A percentile compares a stretch with the other conserved stretches of the same genome.
phyloP scores from a whole-genome alignment of 2,329 filamentous ascomycete genomes.

The Mariannaea sp. region DNA sequence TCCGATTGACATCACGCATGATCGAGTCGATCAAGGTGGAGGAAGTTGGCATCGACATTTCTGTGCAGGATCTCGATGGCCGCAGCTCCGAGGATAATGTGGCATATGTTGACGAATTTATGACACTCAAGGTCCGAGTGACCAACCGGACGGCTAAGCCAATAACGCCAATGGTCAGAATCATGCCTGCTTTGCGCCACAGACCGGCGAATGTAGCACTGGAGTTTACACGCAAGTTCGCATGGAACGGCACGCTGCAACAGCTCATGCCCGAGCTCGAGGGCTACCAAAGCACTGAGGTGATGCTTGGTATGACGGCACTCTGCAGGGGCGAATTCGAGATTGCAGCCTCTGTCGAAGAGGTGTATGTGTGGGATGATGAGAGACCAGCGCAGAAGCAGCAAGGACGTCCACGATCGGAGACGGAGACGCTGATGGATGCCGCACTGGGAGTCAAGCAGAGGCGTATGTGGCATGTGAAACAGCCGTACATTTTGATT shows the following conservation, averaged over 20 bases:
- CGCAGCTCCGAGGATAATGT: conserved; percentile 29
- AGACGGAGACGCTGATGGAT: conserved; percentile 63
- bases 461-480: conserved; percentile 67
- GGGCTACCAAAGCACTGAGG: conserved; percentile 62
- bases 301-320: conserved; percentile 72
- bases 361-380: conserved; percentile 63
- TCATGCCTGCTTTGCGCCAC: conserved; percentile 77
- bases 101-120: conserved; percentile 58
- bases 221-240: conserved; percentile 80
- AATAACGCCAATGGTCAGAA: conserved; percentile 72
- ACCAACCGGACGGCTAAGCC: conserved; percentile 72
- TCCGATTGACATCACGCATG: conserved; percentile 77
- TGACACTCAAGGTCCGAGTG: conserved; percentile 72
- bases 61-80: conserved; percentile 48
- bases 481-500: conserved; percentile 59
- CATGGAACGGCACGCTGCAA: conserved; percentile 85
- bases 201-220: conserved; percentile 74
- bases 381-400: conserved; percentile 36
- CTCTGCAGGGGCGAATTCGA: conserved; percentile 84
- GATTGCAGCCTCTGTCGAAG: conserved; percentile 79
- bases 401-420: conserved; percentile 49
- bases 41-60: conserved; percentile 72
- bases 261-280: conserved; percentile 68
- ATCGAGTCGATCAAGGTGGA: conserved; percentile 82
- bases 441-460: conserved; percentile 62